phyloP scores from a whole-genome alignment of 805 yeast species.

The Metschnikowia rubicola region DNA sequence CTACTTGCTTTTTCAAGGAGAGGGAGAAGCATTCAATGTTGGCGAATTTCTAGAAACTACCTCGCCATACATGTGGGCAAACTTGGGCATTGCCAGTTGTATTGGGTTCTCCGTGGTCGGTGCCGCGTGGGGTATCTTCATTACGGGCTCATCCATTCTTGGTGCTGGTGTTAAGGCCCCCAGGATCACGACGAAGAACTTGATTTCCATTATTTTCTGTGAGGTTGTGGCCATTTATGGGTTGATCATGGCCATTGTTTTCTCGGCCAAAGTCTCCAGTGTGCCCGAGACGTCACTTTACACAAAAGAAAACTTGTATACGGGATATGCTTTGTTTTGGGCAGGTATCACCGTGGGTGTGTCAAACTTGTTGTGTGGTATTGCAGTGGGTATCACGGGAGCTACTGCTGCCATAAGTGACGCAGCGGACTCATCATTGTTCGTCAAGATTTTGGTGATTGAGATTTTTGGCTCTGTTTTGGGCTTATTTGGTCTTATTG shows the following conservation, averaged over 20 bases:
- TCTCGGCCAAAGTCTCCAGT: conserved; percentile 77
- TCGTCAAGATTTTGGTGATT: conserved; percentile 92
- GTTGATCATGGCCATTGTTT: conserved; percentile 94
- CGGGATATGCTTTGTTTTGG: conserved; percentile 96
- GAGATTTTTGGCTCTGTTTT: conserved; percentile 96
- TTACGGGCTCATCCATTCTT: conserved; percentile 88
- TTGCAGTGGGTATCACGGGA: conserved; percentile 96
- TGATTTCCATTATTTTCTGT: conserved; percentile 95
- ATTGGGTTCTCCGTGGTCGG: conserved; percentile 94
- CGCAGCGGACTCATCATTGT: conserved; percentile 93
- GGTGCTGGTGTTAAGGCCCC: conserved; percentile 99
- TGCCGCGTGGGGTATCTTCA: conserved; percentile 98
- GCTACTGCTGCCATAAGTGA: conserved; percentile 98
- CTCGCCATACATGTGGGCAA: conserved; percentile 97
- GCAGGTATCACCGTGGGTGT: conserved; percentile 96
- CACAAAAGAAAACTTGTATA: conserved; percentile 83
- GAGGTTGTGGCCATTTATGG: conserved; percentile 99
- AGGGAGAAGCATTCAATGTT: conserved; percentile 87
- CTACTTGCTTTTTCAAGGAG: conserved; percentile 79
- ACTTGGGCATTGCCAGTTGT: conserved; percentile 82
- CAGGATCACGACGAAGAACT: conserved; percentile 92
- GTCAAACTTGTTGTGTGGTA: conserved; percentile 91
- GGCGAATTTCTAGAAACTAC: conserved; percentile 82
- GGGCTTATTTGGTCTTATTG: conserved; percentile 94
- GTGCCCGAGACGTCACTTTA: conserved; percentile 62